Base-by-base conservation (phyloP, 75 land plant species). In the Picea glauca region DNA sequence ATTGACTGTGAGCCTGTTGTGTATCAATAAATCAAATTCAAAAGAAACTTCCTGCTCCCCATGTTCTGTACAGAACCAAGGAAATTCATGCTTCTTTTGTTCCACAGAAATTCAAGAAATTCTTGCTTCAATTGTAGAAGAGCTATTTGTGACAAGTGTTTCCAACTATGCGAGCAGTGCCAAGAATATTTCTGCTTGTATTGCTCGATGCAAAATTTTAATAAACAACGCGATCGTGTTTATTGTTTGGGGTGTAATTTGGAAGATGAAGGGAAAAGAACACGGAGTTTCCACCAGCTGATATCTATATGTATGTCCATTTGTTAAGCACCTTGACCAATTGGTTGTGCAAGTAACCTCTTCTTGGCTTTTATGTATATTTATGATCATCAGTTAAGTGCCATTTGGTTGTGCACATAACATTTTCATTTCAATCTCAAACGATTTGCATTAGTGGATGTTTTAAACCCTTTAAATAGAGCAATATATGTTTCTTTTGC, bases 181-280 rank as follows among this genome's bases (percentile, higher is more conserved):
- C 43, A 40, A 40, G 43, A 40, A 40, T 40, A 40, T 40, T 40
- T 40, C 43, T 40, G 43, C 5, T 40, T 40, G 43, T 40, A 40
- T 40, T 40, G 43, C 43, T 40, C 5, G 5, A 40, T 40, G 5
- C 43, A 40, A 40, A 63, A 21, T 32, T 63, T 63, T 31, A 63
- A 30, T 63, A 63, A 63, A 12, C 66, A 63, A 63, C 31, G 30
- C 30, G 32, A 63, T 30, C 32, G 31, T 4, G 66, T 63, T 23
- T 63, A 63, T 63, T 63, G 66, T 63, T 63, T 63, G 66, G 66
- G 31, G 32, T 30, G 66, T 63, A 30, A 63, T 30, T 63, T 63
- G 4, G 32, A 63, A 63, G 66, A 63, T 1, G 32, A 63, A 31
- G 1, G 32, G 31, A 63, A 13, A 63, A 63, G 3, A 4, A 5